Conservation (phyloP, 306 rosid genomes). For the Carpinus fangiana region DNA sequence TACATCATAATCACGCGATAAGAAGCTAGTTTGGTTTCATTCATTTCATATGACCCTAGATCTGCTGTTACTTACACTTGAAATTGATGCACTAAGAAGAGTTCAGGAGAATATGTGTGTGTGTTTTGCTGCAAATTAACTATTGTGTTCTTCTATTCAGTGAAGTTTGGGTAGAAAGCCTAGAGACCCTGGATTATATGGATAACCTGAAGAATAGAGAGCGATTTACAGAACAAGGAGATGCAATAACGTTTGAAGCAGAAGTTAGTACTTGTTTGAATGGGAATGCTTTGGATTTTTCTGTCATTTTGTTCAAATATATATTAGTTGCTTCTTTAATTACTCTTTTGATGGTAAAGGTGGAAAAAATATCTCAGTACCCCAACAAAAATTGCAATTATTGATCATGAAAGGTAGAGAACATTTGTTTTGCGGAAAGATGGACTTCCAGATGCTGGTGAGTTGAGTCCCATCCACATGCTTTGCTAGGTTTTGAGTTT, state of each 20-base stretch:
- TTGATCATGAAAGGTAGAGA: slow-evolving; percentile 82
- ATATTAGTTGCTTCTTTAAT: slow-evolving; percentile 18
- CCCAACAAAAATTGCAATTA: slow-evolving; percentile 71
- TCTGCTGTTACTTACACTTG: background rate
- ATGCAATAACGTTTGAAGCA: slow-evolving; percentile 70
- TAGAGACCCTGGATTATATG: slow-evolving; percentile 81
- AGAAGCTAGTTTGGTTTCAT: slow-evolving; percentile 1
- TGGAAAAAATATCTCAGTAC: slow-evolving; percentile 73
- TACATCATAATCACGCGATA: background rate
- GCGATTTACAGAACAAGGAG: slow-evolving; percentile 79
- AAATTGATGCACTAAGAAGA: background rate
- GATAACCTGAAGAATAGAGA: slow-evolving; percentile 69
- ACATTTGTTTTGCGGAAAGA: slow-evolving; percentile 69
- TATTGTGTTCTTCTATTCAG: slow-evolving; percentile 34
- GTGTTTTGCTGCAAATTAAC: slow-evolving; percentile 14
- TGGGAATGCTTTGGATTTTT: slow-evolving; percentile 7
- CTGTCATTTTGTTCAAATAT: slow-evolving; percentile 10
- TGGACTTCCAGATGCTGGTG: slow-evolving; percentile 88
- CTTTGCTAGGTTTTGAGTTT: background rate
- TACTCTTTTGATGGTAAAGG: slow-evolving; percentile 38
- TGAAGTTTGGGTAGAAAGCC: slow-evolving; percentile 82
- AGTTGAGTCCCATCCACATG: slow-evolving; percentile 26
- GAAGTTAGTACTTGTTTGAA: slow-evolving; percentile 46
- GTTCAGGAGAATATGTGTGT: background rate
- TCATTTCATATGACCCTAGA: background rate